Evolutionary conservation across 2,329 filamentous ascomycete genomes (phyloP), one percentile per base, ranked within the genome.

Genomic region (Diatrype stigma): DNA sequence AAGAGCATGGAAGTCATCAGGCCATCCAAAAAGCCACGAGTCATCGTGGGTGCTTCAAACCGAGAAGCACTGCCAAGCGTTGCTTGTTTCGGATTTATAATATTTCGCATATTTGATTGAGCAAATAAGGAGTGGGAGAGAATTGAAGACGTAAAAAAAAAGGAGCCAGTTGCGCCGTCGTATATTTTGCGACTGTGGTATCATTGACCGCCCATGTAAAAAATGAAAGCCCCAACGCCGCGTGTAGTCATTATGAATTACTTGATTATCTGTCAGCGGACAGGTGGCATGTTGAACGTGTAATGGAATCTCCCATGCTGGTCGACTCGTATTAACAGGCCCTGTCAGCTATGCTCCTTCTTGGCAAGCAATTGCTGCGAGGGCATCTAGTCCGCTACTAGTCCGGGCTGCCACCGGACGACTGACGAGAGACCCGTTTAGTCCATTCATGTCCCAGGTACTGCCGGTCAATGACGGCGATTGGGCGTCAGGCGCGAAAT

Each of bases 321-420:
- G 34, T 37, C 12, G 12, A 37, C 34, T 37, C 4, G n/a, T 5
- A 17, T 14, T 28, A 62, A 19, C 54, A 61, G 47, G 56, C 54
- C 28, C 51, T 59, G 32, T 56, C 60, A 45, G 58, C 60, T 56
- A 58, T 48, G 64, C 60, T 42, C 71, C 71, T 57, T 79, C 75
- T 60, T 79, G 76, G 55, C 75, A 79, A 22, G 76, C 78, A 14
- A 80, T 72, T 21, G 77, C 79, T 69, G 78, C 79, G 19, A 82
- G 67, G 7, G 78, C 74, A 55, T 82, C 79, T 5, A 82, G 72
- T 19, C 78, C 79, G 52, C 74, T 80, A 56, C 70, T 77, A n/a
- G 73, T 73, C 52, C 73, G 68, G 2, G 63, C 61, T 6, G 68
- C 60, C 12, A 62, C 65, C 3, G 77, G 77, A n/a, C 75, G 73